Evolutionary conservation across 805 yeast species (phyloP).

Genomic region (Monosporozyma yasuniensis): DNA sequence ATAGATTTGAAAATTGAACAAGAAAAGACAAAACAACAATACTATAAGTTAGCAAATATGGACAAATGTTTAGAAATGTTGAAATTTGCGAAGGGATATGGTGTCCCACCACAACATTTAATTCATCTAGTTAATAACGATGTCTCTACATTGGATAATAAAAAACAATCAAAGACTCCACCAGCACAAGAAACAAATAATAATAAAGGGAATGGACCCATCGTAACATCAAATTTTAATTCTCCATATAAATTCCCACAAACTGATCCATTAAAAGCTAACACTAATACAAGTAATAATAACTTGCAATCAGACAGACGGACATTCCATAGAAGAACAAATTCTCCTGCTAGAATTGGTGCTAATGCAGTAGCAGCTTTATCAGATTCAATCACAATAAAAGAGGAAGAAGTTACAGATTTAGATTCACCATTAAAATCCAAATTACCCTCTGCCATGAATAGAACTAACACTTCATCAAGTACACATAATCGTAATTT

Average conservation of each 20-base stretch:
- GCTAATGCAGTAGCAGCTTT: slow-evolving; percentile 59
- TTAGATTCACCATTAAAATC: background rate
- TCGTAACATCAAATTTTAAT: background rate
- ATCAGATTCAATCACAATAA: slow-evolving; percentile 19
- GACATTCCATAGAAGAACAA: slow-evolving; percentile 32
- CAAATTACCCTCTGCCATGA: background rate
- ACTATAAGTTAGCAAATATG: slow-evolving; percentile 54
- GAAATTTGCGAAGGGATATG: slow-evolving; percentile 48
- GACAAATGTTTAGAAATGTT: slow-evolving; percentile 53
- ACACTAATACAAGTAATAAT: slow-evolving; percentile 9
- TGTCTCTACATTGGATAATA: background rate
- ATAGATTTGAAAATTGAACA: slow-evolving; percentile 57
- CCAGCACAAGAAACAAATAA: background rate
- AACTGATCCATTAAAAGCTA: background rate
- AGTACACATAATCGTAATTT: slow-evolving; percentile 14
- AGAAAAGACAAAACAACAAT: slow-evolving; percentile 77
- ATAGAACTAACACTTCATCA: background rate
- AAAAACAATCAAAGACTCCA: background rate
- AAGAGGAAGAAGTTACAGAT: slow-evolving; percentile 18
- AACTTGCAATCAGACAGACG: background rate
- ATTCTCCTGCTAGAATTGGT: slow-evolving; percentile 64
- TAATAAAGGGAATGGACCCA: background rate
- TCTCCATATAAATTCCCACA: slow-evolving; percentile 5
- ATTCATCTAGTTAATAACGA: slow-evolving; percentile 42
- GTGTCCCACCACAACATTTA: slow-evolving; percentile 56